Percentiles rank a stretch among this genome's conserved stretches.
phyloP scores from a whole-genome alignment of 139 green algal species.

The Astrephomene gubernaculifera region DNA sequence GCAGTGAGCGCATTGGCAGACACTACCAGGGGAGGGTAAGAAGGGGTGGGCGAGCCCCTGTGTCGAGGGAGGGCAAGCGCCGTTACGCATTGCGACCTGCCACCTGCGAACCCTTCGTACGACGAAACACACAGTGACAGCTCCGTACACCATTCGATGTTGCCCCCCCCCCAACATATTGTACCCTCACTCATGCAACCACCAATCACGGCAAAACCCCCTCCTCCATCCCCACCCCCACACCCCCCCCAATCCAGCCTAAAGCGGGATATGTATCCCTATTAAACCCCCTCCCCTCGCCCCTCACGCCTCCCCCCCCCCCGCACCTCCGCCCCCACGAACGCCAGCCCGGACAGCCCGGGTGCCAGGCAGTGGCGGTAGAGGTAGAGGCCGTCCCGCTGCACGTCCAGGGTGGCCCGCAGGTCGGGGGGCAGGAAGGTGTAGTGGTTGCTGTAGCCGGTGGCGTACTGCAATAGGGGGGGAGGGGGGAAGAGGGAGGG shows the following conservation, averaged over 20 bases:
- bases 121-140: too few relatives aligned
- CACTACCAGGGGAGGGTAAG: too few relatives aligned
- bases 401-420: conserved; percentile 40
- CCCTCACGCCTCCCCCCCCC: neutral
- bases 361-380: conserved; percentile 53
- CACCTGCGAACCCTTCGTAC: too few relatives aligned
- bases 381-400: conserved; percentile 56
- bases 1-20: too few relatives aligned
- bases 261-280: too few relatives aligned
- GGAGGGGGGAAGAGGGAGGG: neutral
- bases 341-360: conserved; percentile 39
- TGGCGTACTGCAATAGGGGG: conserved; percentile 25
- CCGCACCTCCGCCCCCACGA: conserved; percentile 50
- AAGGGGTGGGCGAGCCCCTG: too few relatives aligned
- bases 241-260: neutral
- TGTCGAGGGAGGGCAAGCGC: too few relatives aligned
- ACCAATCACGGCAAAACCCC: too few relatives aligned
- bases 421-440: conserved; percentile 23
- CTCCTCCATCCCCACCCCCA: neutral
- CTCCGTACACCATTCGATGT: too few relatives aligned
- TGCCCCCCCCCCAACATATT: too few relatives aligned
- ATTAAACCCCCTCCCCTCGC: neutral
- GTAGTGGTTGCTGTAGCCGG: conserved; percentile 40
- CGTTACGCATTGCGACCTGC: too few relatives aligned
- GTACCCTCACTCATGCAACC: too few relatives aligned